These are phyloP conservation scores for Colletotrichum acutatum DNA, from an alignment of 2,329 filamentous ascomycete species.

Conservation along the genomic window DNA sequence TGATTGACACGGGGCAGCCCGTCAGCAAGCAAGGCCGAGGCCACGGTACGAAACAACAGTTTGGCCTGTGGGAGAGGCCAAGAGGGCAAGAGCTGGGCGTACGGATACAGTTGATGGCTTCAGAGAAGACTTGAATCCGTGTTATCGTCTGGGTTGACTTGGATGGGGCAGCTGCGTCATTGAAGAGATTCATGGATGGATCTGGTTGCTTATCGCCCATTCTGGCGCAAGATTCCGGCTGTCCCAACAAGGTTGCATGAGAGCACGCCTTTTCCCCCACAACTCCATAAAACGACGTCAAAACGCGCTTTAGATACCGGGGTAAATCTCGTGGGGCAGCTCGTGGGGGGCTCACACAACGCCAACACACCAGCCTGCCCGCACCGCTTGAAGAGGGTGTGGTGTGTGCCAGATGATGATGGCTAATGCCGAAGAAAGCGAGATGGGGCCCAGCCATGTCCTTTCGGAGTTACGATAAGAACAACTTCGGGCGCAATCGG, in stretches of 20 bases:
- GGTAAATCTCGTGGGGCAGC: slow-evolving; percentile 27
- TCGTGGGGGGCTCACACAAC: slow-evolving; percentile 33
- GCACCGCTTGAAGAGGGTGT: slow-evolving; percentile 21
- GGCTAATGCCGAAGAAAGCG: slow-evolving; percentile 16
- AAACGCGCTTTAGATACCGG: slow-evolving; percentile 28
- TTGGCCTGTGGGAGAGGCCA: neutral
- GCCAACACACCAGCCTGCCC: slow-evolving; percentile 6
- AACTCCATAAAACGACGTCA: slow-evolving; percentile 37
- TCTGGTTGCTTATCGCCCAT: slow-evolving; percentile 13
- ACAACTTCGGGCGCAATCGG: slow-evolving; percentile 15
- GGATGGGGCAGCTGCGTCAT: slow-evolving; percentile 19
- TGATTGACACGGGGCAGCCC: neutral
- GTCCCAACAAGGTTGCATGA: slow-evolving; percentile 34
- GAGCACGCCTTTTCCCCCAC: slow-evolving; percentile 29
- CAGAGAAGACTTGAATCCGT: neutral
- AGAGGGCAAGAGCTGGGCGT: neutral
- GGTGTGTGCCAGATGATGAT: neutral
- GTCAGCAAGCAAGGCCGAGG: neutral
- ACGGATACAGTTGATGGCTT: neutral
- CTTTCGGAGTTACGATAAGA: slow-evolving; percentile 26
- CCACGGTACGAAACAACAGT: neutral
- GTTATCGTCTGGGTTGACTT: neutral
- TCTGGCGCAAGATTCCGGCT: slow-evolving; percentile 17
- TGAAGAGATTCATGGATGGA: neutral
- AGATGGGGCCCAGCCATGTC: slow-evolving; percentile 16